Conservation (phyloP, 345 rosid species). For the Isatis tinctoria region DNA sequence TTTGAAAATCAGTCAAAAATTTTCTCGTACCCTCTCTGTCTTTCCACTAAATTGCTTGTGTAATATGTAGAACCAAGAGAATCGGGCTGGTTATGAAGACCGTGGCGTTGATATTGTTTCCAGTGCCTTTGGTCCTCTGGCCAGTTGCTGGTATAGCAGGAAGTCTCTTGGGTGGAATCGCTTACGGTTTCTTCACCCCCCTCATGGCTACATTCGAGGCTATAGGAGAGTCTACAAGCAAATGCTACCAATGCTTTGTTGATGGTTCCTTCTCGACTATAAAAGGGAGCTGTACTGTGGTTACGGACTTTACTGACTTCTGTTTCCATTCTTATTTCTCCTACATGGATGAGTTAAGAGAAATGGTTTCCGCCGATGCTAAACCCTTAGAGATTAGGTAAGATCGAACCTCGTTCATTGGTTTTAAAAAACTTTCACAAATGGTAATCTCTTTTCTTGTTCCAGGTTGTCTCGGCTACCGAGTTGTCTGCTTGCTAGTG, state of each 20-base stretch:
- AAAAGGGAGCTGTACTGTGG: slow-evolving; percentile 65
- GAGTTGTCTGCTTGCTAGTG: slow-evolving; percentile 56
- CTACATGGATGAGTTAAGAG: slow-evolving; percentile 78
- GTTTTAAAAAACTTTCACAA: neutral
- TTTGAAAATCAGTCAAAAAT: slow-evolving; percentile 5
- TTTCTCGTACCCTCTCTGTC: neutral
- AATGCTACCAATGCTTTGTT: slow-evolving; percentile 66
- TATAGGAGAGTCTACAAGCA: slow-evolving; percentile 53
- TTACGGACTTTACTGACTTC: slow-evolving; percentile 69
- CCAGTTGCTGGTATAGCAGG: slow-evolving; percentile 57
- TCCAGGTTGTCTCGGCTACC: slow-evolving; percentile 61
- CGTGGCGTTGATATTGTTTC: slow-evolving; percentile 47
- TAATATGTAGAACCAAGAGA: slow-evolving; percentile 53
- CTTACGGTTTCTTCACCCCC: slow-evolving; percentile 73
- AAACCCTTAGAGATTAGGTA: slow-evolving; percentile 62
- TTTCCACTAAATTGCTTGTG: neutral
- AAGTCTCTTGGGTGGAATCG: slow-evolving; percentile 70
- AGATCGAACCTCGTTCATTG: slow-evolving; percentile 6
- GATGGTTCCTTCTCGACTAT: slow-evolving; percentile 68
- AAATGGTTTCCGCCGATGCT: slow-evolving; percentile 44
- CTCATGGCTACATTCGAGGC: slow-evolving; percentile 79
- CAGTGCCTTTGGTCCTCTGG: slow-evolving; percentile 69
- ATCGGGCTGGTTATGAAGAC: slow-evolving; percentile 68
- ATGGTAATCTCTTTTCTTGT: neutral
- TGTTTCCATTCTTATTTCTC: slow-evolving; percentile 93